Evolutionary conservation across 176 grass and related monocot genomes (phyloP).

Genomic region (Bothriochloa decipiens): DNA sequence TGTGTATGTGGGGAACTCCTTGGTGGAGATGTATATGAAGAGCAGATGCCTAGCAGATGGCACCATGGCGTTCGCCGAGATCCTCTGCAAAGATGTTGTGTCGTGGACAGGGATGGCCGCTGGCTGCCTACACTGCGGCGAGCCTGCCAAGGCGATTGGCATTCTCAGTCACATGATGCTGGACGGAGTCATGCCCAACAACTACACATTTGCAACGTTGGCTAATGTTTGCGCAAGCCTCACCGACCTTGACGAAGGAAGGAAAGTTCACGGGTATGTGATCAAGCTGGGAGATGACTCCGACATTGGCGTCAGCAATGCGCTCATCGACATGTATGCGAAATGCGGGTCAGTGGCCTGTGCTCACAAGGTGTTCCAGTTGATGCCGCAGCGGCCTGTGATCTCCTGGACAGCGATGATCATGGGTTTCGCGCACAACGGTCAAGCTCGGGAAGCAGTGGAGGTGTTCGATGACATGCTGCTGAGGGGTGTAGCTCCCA

Average conservation of each 20-base stretch:
- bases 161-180: slow-evolving; percentile 53
- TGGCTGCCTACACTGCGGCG: slow-evolving; percentile 45
- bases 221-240: slow-evolving; percentile 49
- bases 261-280: slow-evolving; percentile 48
- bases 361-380: slow-evolving; percentile 48
- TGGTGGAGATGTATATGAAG: slow-evolving; percentile 77
- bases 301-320: slow-evolving; percentile 48
- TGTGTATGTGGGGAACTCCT: slow-evolving; percentile 55
- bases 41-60: slow-evolving; percentile 37
- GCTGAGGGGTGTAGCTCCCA: slow-evolving; percentile 32
- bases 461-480: slow-evolving; percentile 59
- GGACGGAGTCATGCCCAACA: slow-evolving; percentile 48
- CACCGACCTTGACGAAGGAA: slow-evolving; percentile 32
- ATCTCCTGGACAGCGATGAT: slow-evolving; percentile 65
- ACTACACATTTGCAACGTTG: slow-evolving; percentile 50
- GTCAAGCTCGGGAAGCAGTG: slow-evolving; percentile 40
- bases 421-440: slow-evolving; percentile 60
- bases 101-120: slow-evolving; percentile 71
- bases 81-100: slow-evolving; percentile 52
- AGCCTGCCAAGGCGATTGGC: slow-evolving; percentile 33
- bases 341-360: slow-evolving; percentile 45
- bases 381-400: slow-evolving; percentile 35
- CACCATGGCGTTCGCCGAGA: slow-evolving; percentile 51
- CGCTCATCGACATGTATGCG: slow-evolving; percentile 66
- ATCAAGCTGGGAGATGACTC: slow-evolving; percentile 53